phyloP scores from a whole-genome alignment of 2,329 filamentous ascomycete species.

The Chrysoporthe cubensis region DNA sequence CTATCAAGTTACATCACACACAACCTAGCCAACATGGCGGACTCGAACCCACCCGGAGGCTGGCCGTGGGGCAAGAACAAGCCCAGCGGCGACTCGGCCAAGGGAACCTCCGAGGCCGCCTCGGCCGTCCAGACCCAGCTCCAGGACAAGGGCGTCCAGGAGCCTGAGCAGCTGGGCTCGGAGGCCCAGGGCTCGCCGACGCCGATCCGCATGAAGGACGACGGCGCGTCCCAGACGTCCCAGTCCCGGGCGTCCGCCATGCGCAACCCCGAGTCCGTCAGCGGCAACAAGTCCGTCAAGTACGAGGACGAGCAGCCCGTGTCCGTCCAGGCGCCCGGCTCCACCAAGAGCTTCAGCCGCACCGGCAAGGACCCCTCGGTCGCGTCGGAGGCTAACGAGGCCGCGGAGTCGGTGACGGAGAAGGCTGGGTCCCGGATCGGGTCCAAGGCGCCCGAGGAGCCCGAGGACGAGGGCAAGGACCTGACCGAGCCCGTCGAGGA shows the following conservation, averaged over 20 bases:
- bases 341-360: conserved; percentile 29
- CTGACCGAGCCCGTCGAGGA: conserved; percentile 29
- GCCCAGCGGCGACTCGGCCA: conserved; percentile 22
- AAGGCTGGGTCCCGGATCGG: conserved; percentile 22
- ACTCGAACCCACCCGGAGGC: conserved; percentile 29
- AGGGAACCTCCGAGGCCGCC: conserved; percentile 22
- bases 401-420: conserved; percentile 15
- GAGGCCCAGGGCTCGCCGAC: conserved; percentile 1
- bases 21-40: conserved; percentile 26
- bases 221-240: conserved; percentile 18
- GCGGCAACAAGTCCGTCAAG: conserved; percentile 30
- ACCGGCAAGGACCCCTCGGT: conserved; percentile 27
- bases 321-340: conserved; percentile 21
- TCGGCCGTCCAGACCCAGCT: conserved; percentile 10
- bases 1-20: neutral
- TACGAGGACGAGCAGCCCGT: conserved; percentile 27
- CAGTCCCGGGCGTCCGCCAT: conserved; percentile 24
- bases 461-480: conserved; percentile 32
- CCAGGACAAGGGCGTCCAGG: conserved; percentile 2
- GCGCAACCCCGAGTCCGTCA: conserved; percentile 19
- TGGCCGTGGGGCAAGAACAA: conserved; percentile 32
- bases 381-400: conserved; percentile 23
- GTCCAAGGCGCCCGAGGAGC: conserved; percentile 22
- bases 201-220: conserved; percentile 20
- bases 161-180: conserved; percentile 20